Evolutionary conservation across 768 basidiomycete species (phyloP).

Genomic region (Tylopilus sp.): DNA sequence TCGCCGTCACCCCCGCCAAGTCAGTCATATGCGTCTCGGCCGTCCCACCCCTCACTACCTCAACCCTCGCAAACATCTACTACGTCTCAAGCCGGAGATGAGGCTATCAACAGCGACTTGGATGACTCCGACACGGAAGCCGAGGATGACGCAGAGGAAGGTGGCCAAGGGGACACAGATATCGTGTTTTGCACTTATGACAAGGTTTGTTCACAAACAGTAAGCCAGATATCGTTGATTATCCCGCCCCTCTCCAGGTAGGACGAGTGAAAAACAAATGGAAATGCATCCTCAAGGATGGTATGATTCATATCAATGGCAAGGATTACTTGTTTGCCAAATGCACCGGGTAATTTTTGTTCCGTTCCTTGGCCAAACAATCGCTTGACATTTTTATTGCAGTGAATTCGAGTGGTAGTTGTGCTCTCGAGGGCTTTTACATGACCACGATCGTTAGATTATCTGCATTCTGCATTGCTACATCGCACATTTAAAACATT

Average conservation of each 20-base stretch:
- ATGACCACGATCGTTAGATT: conserved; percentile 15
- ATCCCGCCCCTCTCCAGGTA: conserved; percentile 51
- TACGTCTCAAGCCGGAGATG: conserved; percentile 48
- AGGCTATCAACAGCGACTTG: conserved; percentile 94
- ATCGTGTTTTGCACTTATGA: conserved; percentile 99
- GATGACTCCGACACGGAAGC: conserved; percentile 92
- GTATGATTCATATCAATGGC: conserved; percentile 95
- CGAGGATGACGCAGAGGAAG: conserved; percentile 81
- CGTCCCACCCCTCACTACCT: conserved; percentile 75
- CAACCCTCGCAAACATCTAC: conserved; percentile 46
- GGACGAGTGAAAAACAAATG: conserved; percentile 99
- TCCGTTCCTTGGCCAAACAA: background rate
- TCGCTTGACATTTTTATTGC: background rate
- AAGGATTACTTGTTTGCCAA: conserved; percentile 97
- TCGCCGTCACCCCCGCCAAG: conserved; percentile 67
- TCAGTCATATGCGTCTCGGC: conserved; percentile 59
- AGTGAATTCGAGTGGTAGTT: conserved; percentile 48
- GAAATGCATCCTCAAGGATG: conserved; percentile 97
- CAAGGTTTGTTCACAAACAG: conserved; percentile 56
- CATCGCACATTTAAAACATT: conserved; percentile 23
- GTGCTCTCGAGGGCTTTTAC: conserved; percentile 1
- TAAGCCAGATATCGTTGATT: background rate
- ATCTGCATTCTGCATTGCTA: conserved; percentile 21
- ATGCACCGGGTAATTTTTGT: conserved; percentile 81
- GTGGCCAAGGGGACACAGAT: conserved; percentile 71